Percentiles rank a stretch among this genome's conserved stretches.
These are phyloP conservation scores for Candida alai DNA, from an alignment of 805 yeast species.

Conservation along the genomic window DNA sequence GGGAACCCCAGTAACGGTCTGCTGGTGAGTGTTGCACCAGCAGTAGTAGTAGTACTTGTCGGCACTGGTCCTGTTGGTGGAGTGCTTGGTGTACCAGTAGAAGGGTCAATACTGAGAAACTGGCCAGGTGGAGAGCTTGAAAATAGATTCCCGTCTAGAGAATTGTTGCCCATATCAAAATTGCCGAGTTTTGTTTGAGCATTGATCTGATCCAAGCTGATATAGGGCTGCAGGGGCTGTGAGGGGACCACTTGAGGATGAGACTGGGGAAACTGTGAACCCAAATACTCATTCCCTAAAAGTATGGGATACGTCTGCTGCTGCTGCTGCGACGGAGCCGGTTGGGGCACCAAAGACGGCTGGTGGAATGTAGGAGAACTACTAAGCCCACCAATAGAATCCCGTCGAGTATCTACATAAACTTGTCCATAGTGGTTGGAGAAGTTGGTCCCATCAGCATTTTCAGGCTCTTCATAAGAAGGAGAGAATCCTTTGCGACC, in stretches of 20 bases:
- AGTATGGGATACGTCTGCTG: background rate
- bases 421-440: conserved; percentile 15
- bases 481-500: conserved; percentile 14
- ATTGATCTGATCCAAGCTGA: conserved; percentile 11
- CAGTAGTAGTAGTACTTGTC: background rate
- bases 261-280: too few relatives aligned
- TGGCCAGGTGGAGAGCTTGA: conserved; percentile 3
- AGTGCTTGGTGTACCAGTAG: background rate
- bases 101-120: background rate
- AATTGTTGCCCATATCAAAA: conserved; percentile 1
- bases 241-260: too few relatives aligned
- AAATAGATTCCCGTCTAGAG: conserved; percentile 3
- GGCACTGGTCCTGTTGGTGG: background rate
- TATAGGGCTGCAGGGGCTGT: conserved; percentile 10
- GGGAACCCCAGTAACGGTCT: conserved; percentile 16
- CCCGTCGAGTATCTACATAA: conserved; percentile 12
- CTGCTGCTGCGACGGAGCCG: background rate
- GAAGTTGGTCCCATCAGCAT: conserved; percentile 5
- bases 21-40: too few relatives aligned
- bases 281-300: background rate
- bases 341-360: background rate
- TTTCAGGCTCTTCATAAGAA: conserved; percentile 7
- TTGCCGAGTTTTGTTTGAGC: conserved; percentile 11
- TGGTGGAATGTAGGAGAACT: conserved; percentile 4
- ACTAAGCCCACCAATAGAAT: conserved; percentile 2